Evolutionary conservation across 2,329 filamentous ascomycete species (phyloP).

Genomic region (Cytospora paraplurivora): DNA sequence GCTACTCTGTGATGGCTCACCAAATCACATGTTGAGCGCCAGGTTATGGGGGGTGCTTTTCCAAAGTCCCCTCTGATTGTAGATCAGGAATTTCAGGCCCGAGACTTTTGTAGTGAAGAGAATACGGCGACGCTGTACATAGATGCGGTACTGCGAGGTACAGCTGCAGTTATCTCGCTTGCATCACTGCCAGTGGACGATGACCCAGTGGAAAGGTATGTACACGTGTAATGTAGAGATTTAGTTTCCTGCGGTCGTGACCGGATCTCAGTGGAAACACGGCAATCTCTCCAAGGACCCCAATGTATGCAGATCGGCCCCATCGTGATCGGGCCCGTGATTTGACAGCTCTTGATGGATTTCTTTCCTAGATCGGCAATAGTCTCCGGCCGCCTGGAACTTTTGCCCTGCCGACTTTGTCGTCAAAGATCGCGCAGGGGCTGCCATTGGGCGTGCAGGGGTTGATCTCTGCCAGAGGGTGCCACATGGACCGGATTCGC

Average conservation of each 20-base stretch:
- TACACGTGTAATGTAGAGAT: slow-evolving; percentile 5
- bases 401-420: slow-evolving; percentile 19
- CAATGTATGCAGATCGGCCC: slow-evolving; percentile 26
- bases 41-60: background rate
- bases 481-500: slow-evolving; percentile 23
- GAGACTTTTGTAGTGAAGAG: background rate
- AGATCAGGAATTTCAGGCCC: background rate
- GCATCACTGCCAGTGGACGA: background rate
- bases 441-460: background rate
- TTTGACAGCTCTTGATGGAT: slow-evolving; percentile 28
- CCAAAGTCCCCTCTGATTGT: background rate
- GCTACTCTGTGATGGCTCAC: background rate
- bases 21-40: background rate
- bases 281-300: slow-evolving; percentile 25
- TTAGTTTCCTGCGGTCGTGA: slow-evolving; percentile 25
- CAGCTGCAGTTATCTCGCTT: slow-evolving; percentile 10
- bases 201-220: slow-evolving; percentile 13
- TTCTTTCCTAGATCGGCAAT: slow-evolving; percentile 27
- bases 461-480: background rate
- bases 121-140: background rate
- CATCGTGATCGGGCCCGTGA: slow-evolving; percentile 26
- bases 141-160: background rate
- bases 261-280: slow-evolving; percentile 28
- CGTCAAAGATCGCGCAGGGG: slow-evolving; percentile 16
- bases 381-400: slow-evolving; percentile 18